These are phyloP conservation scores for Staphylotrichum longicolle DNA, from an alignment of 495 filamentous ascomycete species.

Conservation along the genomic window DNA sequence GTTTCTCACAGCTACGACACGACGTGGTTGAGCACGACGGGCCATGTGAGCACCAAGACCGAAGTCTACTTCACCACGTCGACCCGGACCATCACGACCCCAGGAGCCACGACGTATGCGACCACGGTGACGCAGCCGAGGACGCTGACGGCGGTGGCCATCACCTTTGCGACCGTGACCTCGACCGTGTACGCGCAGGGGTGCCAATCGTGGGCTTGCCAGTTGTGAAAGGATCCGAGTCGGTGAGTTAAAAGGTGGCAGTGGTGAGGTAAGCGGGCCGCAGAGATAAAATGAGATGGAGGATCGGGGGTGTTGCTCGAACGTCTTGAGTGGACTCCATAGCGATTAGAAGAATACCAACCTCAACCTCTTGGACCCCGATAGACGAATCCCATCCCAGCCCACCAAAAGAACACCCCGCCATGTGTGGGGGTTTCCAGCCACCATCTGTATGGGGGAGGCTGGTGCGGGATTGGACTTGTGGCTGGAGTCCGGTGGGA, in stretches of 20 bases:
- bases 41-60: conserved; percentile 4
- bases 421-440: neutral
- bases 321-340: too few species aligned
- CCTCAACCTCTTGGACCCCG: too few species aligned
- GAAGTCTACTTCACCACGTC: neutral
- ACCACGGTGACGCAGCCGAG: neutral
- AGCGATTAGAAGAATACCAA: too few species aligned
- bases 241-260: too few species aligned
- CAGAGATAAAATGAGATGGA: too few species aligned
- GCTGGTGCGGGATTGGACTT: conserved; percentile 18
- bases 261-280: too few species aligned
- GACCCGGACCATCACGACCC: neutral
- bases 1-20: conserved; percentile 4
- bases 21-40: neutral
- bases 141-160: neutral
- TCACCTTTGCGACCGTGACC: neutral
- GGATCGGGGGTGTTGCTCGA: too few species aligned
- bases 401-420: too few species aligned
- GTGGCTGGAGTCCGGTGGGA: conserved; percentile 19
- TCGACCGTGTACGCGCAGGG: conserved; percentile 4
- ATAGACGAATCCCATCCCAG: too few species aligned
- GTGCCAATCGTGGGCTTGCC: conserved; percentile 6
- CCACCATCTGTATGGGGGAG: conserved; percentile 20
- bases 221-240: neutral
- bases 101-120: neutral